Base-by-base conservation (phyloP, 2,329 filamentous ascomycete species). In the Rhytidhysteron rufulum region DNA sequence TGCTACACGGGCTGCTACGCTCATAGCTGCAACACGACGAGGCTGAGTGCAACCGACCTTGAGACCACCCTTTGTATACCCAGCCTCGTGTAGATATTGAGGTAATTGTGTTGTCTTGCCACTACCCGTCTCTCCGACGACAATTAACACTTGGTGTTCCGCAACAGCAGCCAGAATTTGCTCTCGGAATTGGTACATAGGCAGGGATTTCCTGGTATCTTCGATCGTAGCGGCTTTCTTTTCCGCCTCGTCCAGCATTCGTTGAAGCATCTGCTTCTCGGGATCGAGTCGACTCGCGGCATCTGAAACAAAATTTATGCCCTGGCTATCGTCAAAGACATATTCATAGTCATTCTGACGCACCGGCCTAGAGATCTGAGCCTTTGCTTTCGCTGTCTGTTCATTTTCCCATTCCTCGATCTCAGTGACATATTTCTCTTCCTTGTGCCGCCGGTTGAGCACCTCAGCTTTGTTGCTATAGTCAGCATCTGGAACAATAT, bases 81-180 rank as follows among this genome's bases (percentile, higher is more conserved):
- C 90, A 0, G 87, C 88, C 63, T 97, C 91, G 54, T 94, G 85
- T 0, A 97, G 76, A 60, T 95, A 98, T 57, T 97, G 93, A 0
- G 91, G 88, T 13, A 97, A 71, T 61, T 98, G 93, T 0, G 93
- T 98, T 0, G 91, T 95, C 68, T 98, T 98, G 53, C 93, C 93
- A 52, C 83, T 89, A 39, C 93, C 93, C 0, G 93, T 98, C 65
- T 97, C 90, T 58, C 88, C 93, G 2, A 96, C 89, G 39, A 98
- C 84, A 43, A 98, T 88, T 9, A 98, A 68, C 11, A 95, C 81
- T 57, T 96, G 93, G 51, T 90, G 84, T 38, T 94, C 74, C 24
- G 82, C 79, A n/a, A 97, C 73, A 0, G 93, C 93, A n/a, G 83
- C 79, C 17, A 98, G 74, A 40, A 98, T 86, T 49, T 91, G 76